Evolutionary conservation across 305 asterid species (phyloP).

Genomic region (Fraxinus xanthoxyloides): DNA sequence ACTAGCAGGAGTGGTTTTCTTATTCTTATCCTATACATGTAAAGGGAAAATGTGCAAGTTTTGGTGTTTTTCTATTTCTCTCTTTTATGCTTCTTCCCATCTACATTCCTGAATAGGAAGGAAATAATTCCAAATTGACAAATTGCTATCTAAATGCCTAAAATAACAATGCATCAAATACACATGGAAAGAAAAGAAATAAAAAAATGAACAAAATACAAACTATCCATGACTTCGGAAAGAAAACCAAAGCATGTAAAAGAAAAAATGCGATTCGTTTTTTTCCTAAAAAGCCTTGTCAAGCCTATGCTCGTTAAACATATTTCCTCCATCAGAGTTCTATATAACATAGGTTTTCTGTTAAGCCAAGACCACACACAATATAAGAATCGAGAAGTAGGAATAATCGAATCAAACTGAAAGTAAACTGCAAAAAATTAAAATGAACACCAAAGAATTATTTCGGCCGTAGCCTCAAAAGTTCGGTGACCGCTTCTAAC

Average conservation of each 20-base stretch:
- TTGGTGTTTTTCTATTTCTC: neutral
- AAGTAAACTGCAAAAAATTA: no score
- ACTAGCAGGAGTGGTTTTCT: neutral
- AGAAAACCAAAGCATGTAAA: neutral
- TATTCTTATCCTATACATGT: neutral
- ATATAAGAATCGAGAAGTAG: no score
- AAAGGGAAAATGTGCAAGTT: neutral
- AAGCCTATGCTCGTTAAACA: neutral
- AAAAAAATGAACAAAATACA: neutral
- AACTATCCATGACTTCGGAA: neutral
- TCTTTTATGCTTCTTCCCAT: neutral
- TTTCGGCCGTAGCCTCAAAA: no score
- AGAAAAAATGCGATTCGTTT: neutral
- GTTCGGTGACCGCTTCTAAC: no score
- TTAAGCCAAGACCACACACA: no score
- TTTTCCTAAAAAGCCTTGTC: neutral
- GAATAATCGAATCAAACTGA: no score
- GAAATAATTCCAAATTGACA: neutral
- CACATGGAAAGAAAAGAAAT: neutral
- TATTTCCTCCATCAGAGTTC: neutral
- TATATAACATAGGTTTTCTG: neutral
- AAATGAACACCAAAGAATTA: no score
- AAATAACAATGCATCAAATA: neutral
- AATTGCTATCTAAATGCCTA: neutral
- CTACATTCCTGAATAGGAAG: neutral